A percentile compares a stretch with the other conserved stretches of the same genome.
phyloP scores from a whole-genome alignment of 148 eudicot genomes.

The Hydrangea macrophylla region DNA sequence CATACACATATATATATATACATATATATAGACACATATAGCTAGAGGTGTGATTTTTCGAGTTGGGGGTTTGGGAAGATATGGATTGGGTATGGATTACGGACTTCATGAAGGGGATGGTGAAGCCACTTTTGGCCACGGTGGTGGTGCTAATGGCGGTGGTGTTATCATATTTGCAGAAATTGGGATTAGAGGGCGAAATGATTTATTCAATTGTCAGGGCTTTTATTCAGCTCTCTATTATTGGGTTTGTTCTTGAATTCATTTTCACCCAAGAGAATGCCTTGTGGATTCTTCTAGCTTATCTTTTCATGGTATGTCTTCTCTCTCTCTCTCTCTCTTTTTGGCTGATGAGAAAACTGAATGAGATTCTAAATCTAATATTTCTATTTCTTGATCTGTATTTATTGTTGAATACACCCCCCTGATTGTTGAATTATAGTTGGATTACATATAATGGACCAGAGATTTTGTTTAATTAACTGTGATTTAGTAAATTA shows the following conservation, averaged over 20 bases:
- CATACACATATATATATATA: not conserved
- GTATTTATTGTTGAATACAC: too few relatives aligned
- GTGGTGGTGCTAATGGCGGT: conserved; percentile 70
- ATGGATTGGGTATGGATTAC: conserved; percentile 71
- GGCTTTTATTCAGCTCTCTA: conserved; percentile 72
- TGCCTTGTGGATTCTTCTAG: conserved; percentile 60
- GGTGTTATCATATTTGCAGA: conserved; percentile 55
- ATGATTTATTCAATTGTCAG: conserved; percentile 72
- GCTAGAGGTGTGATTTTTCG: too few relatives aligned
- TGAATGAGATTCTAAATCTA: too few relatives aligned
- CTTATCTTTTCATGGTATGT: conserved; percentile 94
- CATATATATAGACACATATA: too few relatives aligned
- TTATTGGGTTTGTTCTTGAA: conserved; percentile 90
- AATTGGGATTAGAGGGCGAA: conserved; percentile 52
- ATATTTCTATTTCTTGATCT: too few relatives aligned
- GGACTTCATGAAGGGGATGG: conserved; percentile 64
- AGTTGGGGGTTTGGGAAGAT: too few relatives aligned
- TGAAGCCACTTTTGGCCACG: conserved; percentile 73
- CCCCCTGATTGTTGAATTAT: too few relatives aligned
- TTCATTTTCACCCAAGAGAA: conserved; percentile 70
- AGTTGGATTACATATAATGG: too few relatives aligned
- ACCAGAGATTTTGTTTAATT: too few relatives aligned
- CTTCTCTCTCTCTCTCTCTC: conserved; percentile 1
- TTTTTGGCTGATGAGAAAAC: not conserved
- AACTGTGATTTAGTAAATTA: too few relatives aligned